A percentile compares a stretch with the other conserved stretches of the same genome.
phyloP scores from a whole-genome alignment of 208 protist species.

The Endotrypanum monterogeii region DNA sequence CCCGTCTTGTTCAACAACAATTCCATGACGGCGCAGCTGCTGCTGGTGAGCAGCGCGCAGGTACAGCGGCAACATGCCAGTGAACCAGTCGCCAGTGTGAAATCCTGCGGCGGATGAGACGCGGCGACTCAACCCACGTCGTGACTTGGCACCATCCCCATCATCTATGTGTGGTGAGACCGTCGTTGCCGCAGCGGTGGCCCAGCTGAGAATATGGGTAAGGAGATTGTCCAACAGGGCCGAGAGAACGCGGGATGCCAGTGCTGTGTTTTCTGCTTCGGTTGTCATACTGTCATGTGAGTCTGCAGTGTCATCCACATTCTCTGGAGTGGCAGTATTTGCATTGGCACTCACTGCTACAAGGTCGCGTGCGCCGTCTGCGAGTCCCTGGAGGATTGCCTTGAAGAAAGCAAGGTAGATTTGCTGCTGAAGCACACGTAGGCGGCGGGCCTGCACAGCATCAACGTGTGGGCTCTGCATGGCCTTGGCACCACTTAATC shows the following conservation, averaged over 20 bases:
- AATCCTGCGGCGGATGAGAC: not conserved
- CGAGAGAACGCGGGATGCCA: not conserved
- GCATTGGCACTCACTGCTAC: not conserved
- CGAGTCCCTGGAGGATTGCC: slow-evolving; percentile 26
- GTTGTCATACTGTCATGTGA: not conserved
- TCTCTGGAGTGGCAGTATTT: not conserved
- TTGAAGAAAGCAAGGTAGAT: slow-evolving; percentile 33
- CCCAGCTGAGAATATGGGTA: not conserved
- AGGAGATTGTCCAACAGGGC: slow-evolving; percentile 21
- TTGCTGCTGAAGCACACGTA: slow-evolving; percentile 34
- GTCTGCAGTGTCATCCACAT: not conserved
- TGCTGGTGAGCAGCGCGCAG: slow-evolving; percentile 15
- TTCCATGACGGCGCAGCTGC: not conserved
- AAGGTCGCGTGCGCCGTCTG: slow-evolving; percentile 4
- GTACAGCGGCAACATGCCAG: slow-evolving; percentile 30
- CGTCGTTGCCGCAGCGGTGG: not conserved
- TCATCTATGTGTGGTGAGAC: not conserved
- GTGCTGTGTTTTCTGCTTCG: not conserved
- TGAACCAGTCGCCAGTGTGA: slow-evolving; percentile 18
- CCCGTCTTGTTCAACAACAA: not conserved
- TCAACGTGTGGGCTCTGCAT: slow-evolving; percentile 6
- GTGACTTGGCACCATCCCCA: slow-evolving; percentile 3
- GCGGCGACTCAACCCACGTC: slow-evolving; percentile 11
- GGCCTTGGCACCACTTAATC: not conserved
- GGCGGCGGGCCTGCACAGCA: slow-evolving; percentile 21